Percentiles rank a stretch among this genome's conserved stretches.
phyloP scores from a whole-genome alignment of 2,329 filamentous ascomycete species.

The Sclerotinia minor region DNA sequence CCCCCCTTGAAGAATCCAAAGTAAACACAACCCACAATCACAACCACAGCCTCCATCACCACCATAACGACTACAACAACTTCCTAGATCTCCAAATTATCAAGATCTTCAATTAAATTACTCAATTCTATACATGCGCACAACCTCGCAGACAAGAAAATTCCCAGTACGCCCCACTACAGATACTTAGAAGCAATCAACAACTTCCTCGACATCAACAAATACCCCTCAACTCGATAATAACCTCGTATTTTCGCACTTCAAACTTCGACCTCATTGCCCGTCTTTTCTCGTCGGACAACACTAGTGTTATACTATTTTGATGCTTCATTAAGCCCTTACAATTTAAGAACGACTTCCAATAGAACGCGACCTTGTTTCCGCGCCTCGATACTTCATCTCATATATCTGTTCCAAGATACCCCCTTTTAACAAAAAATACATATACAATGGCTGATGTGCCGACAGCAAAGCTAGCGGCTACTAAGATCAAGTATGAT shows the following conservation, averaged over 20 bases:
- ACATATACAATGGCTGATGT: conserved; percentile 47
- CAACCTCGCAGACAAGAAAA: conserved; percentile 25
- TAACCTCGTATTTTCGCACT: conserved; percentile 9
- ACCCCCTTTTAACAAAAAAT: conserved; percentile 7
- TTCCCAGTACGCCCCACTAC: conserved; percentile 15
- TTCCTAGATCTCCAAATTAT: conserved; percentile 14
- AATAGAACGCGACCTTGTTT: conserved; percentile 22
- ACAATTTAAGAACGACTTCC: conserved; percentile 22
- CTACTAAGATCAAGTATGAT: conserved; percentile 50
- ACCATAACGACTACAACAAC: not conserved
- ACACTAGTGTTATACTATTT: conserved; percentile 12
- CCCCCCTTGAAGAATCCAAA: conserved; percentile 7
- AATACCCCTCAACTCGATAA: conserved; percentile 25
- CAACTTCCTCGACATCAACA: conserved; percentile 7
- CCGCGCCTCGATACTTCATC: conserved; percentile 18
- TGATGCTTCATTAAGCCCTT: conserved; percentile 23
- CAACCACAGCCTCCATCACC: conserved; percentile 3
- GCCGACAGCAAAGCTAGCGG: conserved; percentile 57
- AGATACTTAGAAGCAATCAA: conserved; percentile 20
- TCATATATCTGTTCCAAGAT: conserved; percentile 8
- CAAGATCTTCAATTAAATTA: conserved; percentile 18
- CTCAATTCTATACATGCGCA: conserved; percentile 31
- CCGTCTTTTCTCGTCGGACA: not conserved
- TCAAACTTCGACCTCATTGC: not conserved
- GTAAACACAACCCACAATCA: conserved; percentile 6